Evolutionary conservation across 2,329 filamentous ascomycete genomes (phyloP).

Genomic region (Pseudopyrenochaeta lycopersici): DNA sequence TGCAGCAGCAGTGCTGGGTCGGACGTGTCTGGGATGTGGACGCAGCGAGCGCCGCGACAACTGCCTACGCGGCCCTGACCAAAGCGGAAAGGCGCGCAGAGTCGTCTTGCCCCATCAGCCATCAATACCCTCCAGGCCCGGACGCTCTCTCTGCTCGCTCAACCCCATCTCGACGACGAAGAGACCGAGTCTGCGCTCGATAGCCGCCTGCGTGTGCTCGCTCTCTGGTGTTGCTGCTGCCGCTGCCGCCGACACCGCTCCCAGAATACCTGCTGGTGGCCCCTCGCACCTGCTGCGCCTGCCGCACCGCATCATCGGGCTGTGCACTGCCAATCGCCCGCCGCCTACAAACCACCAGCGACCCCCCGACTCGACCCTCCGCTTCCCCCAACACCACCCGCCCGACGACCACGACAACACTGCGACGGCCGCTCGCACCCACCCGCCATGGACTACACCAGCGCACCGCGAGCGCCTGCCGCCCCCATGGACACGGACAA

Average conservation of each 20-base stretch:
- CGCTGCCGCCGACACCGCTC: conserved; percentile 5
- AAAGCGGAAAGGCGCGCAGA: conserved; percentile 16
- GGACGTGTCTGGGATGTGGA: conserved; percentile 19
- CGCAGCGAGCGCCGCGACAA: conserved; percentile 21
- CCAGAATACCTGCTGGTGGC: conserved; percentile 20
- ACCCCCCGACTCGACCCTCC: conserved; percentile 8
- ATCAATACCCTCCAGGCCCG: conserved; percentile 16
- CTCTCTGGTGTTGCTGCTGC: conserved; percentile 6
- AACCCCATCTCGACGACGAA: conserved; percentile 8
- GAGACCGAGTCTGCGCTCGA: conserved; percentile 16
- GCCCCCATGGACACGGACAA: conserved; percentile 38
- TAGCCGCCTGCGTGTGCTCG: conserved; percentile 11
- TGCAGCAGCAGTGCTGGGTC: conserved; percentile 13
- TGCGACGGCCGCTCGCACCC: conserved; percentile 28
- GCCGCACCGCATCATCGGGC: conserved; percentile 29
- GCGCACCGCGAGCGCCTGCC: conserved; percentile 37
- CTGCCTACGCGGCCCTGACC: conserved; percentile 18
- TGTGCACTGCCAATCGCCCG: conserved; percentile 27
- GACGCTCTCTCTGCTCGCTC: conserved; percentile 7
- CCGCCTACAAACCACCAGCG: conserved; percentile 19
- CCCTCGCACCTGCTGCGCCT: conserved; percentile 20
- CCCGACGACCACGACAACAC: conserved; percentile 9
- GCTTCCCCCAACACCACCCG: conserved; percentile 17
- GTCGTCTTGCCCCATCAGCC: conserved; percentile 19
- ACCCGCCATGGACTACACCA: conserved; percentile 46